Evolutionary conservation across 2,329 filamentous ascomycete genomes (phyloP), one percentile per base, ranked within the genome.

Genomic region (Pyricularia pennisetigena): DNA sequence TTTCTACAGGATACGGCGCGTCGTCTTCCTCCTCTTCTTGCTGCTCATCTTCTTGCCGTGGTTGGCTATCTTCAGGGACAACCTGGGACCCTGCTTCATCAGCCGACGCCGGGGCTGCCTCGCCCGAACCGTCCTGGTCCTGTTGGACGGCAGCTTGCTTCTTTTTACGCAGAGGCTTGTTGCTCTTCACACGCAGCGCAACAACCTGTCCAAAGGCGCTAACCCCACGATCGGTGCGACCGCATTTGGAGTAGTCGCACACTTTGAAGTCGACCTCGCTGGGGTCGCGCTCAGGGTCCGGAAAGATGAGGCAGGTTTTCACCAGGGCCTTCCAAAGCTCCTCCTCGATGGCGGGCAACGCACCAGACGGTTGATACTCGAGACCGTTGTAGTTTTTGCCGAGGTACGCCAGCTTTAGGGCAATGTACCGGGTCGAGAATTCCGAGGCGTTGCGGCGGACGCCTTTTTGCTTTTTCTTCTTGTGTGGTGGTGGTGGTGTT

Each of bases 131-230:
- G 9, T 35, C 28, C 16, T 64, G 28, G 12, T 26, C 10, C 35
- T 20, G 10, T 10, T 54, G 30, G n/a, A 54, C 24, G 70, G 76
- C 68, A 66, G 72, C 65, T 49, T 68, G 69, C 63, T 30, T 29
- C 7, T 59, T 74, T 68, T 73, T 75, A 2, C 79, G 79, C 67
- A 89, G 75, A 0, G 92, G 92, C 72, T 86, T 82, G 73, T 90
- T 91, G 78, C 94, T 97, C 75, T 94, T 84, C 20, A 99, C 89
- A 68, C 90, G 82, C 59, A 99, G 80, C 0, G 89, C 91, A 74
- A 99, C 88, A 69, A 99, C 95, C 81, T 99, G 95, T 0, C 95
- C 95, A 80, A 99, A 99, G 3, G 95, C 94, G 78, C 93, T 97
- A 49, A 99, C 95, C 14, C 95, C 95, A 68, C 88, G 85, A 76